Conservation (phyloP, 768 basidiomycete genomes). For the Tylopilus rubrobrunneus region DNA sequence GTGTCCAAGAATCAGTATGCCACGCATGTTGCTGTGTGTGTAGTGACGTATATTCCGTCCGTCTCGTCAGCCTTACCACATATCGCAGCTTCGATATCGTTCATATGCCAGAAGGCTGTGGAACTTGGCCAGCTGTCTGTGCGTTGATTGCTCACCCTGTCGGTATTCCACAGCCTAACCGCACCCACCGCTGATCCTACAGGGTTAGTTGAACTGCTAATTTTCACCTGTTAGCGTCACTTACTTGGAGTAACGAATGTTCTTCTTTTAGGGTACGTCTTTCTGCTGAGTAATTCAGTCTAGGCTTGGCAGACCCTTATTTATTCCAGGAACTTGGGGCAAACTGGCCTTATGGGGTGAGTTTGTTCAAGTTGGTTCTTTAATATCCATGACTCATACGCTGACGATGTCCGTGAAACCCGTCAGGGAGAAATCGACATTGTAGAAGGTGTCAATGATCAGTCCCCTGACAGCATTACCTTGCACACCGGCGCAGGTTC, state of each 20-base stretch:
- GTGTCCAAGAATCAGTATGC: conserved; percentile 28
- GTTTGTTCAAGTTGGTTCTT: not conserved
- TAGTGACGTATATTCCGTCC: not conserved
- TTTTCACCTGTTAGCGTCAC: not conserved
- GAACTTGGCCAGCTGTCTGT: conserved; percentile 38
- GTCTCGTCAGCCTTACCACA: not conserved
- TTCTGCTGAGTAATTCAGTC: not conserved
- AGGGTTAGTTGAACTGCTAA: conserved; percentile 15
- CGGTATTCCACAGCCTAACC: not conserved
- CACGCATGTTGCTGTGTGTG: conserved; percentile 32
- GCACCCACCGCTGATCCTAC: not conserved
- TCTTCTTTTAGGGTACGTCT: conserved; percentile 17
- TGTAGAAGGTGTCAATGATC: conserved; percentile 33
- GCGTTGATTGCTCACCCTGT: conserved; percentile 2
- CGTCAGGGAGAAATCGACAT: conserved; percentile 32
- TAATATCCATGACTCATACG: not conserved
- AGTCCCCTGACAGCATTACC: conserved; percentile 22
- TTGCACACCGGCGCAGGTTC: conserved; percentile 28
- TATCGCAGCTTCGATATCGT: conserved; percentile 32
- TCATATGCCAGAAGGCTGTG: conserved; percentile 39
- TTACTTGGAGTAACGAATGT: not conserved
- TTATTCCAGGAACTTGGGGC: conserved; percentile 24
- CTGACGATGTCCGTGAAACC: not conserved
- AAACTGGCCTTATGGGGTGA: conserved; percentile 26
- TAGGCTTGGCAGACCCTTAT: not conserved